Evolutionary conservation across 495 filamentous ascomycete species (phyloP), one percentile per base, ranked within the genome.

Genomic region (Mycothermus thermophilus): DNA sequence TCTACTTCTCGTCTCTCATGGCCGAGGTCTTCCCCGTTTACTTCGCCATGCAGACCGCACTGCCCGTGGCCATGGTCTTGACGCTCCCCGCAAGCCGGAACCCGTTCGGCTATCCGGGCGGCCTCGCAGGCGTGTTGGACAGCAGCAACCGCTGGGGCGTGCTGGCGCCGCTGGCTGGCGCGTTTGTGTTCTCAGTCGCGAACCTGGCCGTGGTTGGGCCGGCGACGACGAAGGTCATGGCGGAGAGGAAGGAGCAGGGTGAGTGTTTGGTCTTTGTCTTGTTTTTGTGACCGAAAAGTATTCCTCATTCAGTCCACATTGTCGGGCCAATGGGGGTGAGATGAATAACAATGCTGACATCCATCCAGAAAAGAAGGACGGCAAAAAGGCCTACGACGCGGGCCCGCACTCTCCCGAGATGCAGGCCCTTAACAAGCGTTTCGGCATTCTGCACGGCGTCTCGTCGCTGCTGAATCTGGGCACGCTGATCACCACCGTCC

Each of bases 21-120:
- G 59, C 71, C 22, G 69, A 69, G 46, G 83, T 84, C 48, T 88
- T 92, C 60, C 88, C 88, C 15, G 57, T 79, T 44, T 96, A 88
- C 63, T 94, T 95, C 57, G 62, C 70, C 16, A 55, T 94, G 27
- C 87, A 94, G 63, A 73, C 80, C 3, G 67, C 70, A 4, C 63
- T 83, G 3, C 81, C 88, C 5, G 53, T 75, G 10, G 44, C 84
- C 13, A 60, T 94, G 7, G 77, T 79, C n/a, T 51, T 92, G 35
- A 95, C 88, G 22, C 87, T 79, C 48, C 82, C 83, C 27, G 67
- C 63, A n/a, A 47, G 54, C 34, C 34, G 46, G 39, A 37, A 51
- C 48, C 26, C 43, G 9, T 43, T 59, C n/a, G 52, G 55, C n/a
- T 33, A 40, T 3, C 20, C 47, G 25, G 13, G 15, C 6, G 63